These are phyloP conservation scores for Clonostachys rosea DNA, from an alignment of 2,329 filamentous ascomycete species.

Conservation along the genomic window DNA sequence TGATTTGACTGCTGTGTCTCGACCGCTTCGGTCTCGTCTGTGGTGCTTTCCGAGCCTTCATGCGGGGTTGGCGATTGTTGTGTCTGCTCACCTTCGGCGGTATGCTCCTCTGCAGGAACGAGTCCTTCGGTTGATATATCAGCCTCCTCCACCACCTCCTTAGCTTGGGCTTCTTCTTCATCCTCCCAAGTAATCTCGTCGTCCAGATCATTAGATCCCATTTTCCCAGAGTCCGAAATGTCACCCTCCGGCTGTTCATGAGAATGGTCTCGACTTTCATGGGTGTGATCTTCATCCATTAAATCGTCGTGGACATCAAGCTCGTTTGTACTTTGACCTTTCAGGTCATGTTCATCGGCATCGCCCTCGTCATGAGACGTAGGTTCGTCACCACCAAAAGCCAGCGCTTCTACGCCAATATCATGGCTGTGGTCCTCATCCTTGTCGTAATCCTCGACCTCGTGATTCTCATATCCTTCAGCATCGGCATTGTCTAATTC, in stretches of 20 bases:
- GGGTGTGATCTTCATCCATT: not conserved
- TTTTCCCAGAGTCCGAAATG: not conserved
- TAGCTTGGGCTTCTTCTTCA: not conserved
- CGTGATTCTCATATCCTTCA: no score
- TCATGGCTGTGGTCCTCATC: no score
- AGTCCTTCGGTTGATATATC: not conserved
- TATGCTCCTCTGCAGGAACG: not conserved
- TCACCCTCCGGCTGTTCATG: not conserved
- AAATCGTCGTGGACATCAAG: no score
- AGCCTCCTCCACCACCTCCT: slow-evolving; percentile 7
- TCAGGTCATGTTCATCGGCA: not conserved
- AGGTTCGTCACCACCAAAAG: no score
- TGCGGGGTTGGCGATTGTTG: not conserved
- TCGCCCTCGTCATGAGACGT: no score
- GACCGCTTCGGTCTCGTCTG: not conserved
- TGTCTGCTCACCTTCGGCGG: not conserved
- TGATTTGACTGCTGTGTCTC: not conserved
- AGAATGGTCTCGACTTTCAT: not conserved
- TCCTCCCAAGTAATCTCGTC: slow-evolving; percentile 3
- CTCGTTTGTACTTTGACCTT: not conserved
- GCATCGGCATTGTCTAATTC: no score
- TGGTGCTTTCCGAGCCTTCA: not conserved
- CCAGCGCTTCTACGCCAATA: no score
- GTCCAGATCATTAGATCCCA: not conserved
- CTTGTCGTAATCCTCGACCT: no score